phyloP scores from a whole-genome alignment of 2,329 filamentous ascomycete species.

The Torrubiellomyces zombiae region DNA sequence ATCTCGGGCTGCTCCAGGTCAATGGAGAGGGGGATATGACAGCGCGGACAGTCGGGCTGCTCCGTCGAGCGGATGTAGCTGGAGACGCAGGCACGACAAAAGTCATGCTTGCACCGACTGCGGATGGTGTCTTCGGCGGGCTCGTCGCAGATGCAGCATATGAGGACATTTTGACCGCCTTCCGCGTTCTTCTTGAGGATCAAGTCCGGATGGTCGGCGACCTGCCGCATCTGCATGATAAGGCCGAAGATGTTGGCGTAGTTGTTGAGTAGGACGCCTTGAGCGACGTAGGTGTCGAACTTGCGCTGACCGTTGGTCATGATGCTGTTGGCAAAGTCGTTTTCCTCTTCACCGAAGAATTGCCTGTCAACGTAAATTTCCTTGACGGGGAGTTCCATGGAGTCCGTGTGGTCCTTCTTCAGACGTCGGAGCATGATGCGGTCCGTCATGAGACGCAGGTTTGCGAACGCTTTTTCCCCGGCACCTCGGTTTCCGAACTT shows the following conservation, averaged over 20 bases:
- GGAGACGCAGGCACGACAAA: slow-evolving; percentile 24
- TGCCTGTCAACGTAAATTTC: slow-evolving; percentile 84
- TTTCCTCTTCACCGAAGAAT: slow-evolving; percentile 92
- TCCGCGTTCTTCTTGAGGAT: slow-evolving; percentile 77
- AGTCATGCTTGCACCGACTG: slow-evolving; percentile 80
- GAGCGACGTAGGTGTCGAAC: slow-evolving; percentile 90
- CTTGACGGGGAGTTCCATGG: slow-evolving; percentile 94
- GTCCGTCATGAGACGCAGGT: slow-evolving; percentile 76
- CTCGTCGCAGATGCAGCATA: slow-evolving; percentile 93
- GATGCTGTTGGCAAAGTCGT: slow-evolving; percentile 87
- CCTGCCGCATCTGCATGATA: slow-evolving; percentile 98
- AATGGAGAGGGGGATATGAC: slow-evolving; percentile 77
- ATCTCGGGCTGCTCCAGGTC: slow-evolving; percentile 93
- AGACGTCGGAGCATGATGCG: slow-evolving; percentile 91
- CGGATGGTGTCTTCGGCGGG: slow-evolving; percentile 87
- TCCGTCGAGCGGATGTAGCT: slow-evolving; percentile 58
- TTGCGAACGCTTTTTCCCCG: slow-evolving; percentile 57
- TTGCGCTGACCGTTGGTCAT: slow-evolving; percentile 81
- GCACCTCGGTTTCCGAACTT: slow-evolving; percentile 41
- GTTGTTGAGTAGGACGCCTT: slow-evolving; percentile 88
- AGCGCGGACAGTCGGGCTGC: slow-evolving; percentile 68
- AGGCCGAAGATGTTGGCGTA: slow-evolving; percentile 98
- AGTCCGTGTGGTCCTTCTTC: slow-evolving; percentile 83
- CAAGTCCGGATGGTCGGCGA: slow-evolving; percentile 89
- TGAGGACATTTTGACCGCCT: slow-evolving; percentile 75